Percentiles rank a stretch among this genome's conserved stretches.
Evolutionary conservation across 2,329 filamentous ascomycete species (phyloP).

Genomic region (Diplodia sapinea): DNA sequence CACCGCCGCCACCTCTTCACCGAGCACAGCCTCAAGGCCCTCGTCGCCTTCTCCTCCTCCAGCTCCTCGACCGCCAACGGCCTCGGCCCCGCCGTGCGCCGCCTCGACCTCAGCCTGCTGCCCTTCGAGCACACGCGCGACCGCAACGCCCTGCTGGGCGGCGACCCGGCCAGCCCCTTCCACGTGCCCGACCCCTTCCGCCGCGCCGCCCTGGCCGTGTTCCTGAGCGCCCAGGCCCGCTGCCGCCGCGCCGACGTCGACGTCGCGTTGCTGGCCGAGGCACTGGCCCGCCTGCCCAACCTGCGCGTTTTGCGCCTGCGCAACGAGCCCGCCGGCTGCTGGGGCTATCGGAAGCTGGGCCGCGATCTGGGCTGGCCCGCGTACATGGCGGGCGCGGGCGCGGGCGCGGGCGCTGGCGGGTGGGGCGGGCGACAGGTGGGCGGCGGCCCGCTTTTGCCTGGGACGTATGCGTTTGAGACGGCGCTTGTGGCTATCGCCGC

Average conservation of each 20-base stretch:
- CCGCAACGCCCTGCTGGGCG: not conserved
- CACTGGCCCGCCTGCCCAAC: not conserved
- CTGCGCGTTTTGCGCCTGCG: conserved; percentile 3
- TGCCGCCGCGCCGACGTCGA: not conserved
- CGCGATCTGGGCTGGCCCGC: conserved; percentile 6
- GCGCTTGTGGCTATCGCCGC: not conserved
- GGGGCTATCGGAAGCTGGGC: not conserved
- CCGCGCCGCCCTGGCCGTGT: not conserved
- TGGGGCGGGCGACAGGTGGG: too few species aligned
- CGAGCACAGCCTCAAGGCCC: not conserved
- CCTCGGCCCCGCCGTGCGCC: not conserved
- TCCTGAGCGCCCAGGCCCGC: conserved; percentile 1
- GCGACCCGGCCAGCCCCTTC: not conserved
- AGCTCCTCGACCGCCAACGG: too few species aligned
- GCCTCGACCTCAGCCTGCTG: not conserved
- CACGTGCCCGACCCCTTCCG: not conserved
- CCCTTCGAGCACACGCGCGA: conserved; percentile 9
- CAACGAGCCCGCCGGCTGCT: not conserved
- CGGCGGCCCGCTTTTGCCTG: not conserved
- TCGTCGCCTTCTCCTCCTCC: not conserved
- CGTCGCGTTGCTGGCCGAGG: not conserved
- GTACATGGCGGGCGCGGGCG: not conserved
- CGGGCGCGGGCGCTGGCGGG: too few species aligned
- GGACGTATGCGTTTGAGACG: conserved; percentile 1
- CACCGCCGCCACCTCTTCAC: conserved; percentile 8